A percentile compares a stretch with the other conserved stretches of the same genome.
Conservation (phyloP, 2,329 filamentous ascomycete species). For the Claviceps sp. region DNA sequence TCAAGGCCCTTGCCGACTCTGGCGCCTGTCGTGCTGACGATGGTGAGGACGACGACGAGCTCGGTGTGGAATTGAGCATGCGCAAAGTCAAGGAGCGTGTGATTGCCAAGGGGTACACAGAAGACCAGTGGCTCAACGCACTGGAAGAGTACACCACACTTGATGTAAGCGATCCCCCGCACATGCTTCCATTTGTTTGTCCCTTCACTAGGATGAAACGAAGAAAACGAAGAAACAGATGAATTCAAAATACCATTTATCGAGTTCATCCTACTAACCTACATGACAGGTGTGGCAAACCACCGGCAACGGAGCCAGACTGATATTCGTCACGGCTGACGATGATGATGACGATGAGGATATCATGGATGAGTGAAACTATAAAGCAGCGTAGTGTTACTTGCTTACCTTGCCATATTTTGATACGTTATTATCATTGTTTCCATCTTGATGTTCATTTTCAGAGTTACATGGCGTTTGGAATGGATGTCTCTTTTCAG, state of each 20-base stretch:
- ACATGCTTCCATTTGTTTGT: not conserved
- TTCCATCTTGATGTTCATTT: not conserved
- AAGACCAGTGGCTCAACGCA: conserved; percentile 76
- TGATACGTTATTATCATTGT: not conserved
- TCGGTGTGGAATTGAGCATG: conserved; percentile 62
- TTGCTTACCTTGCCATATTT: conserved; percentile 6
- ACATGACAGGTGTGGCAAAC: conserved; percentile 61
- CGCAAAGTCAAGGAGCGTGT: conserved; percentile 82
- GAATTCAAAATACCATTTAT: not conserved
- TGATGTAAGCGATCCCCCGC: conserved; percentile 55
- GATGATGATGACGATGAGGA: conserved; percentile 38
- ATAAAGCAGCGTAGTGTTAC: not conserved
- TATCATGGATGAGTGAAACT: conserved; percentile 28
- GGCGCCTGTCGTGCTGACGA: conserved; percentile 72
- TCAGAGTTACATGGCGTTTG: not conserved
- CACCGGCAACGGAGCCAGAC: conserved; percentile 51
- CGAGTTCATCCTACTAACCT: conserved; percentile 21
- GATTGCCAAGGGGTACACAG: conserved; percentile 90
- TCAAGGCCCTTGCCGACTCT: conserved; percentile 74
- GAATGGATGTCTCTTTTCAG: no score
- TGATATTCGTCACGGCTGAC: conserved; percentile 54
- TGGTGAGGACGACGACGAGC: conserved; percentile 35
- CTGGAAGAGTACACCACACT: conserved; percentile 80
- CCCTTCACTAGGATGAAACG: not conserved
- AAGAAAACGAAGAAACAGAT: no score